Evolutionary conservation across 2,329 filamentous ascomycete species (phyloP).

Genomic region (Aureobasidium sp.): DNA sequence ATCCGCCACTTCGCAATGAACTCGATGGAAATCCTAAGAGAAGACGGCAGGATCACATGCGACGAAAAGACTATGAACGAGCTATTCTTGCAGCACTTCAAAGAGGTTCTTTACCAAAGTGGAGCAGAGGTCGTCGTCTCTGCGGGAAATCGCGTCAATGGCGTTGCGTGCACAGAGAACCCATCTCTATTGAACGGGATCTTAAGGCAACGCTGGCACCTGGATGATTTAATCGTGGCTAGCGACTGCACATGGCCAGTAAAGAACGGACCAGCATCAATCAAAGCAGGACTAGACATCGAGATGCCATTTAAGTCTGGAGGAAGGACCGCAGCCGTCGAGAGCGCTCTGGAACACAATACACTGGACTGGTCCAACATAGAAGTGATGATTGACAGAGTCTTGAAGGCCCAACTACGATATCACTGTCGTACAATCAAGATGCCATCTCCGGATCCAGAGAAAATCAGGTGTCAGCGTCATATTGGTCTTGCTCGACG

Average conservation of each 20-base stretch:
- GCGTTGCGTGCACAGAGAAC: conserved; percentile 26
- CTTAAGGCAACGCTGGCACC: conserved; percentile 25
- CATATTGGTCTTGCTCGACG: conserved; percentile 25
- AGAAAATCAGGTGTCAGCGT: conserved; percentile 22
- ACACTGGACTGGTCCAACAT: conserved; percentile 8
- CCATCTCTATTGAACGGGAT: conserved; percentile 23
- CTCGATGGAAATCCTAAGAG: conserved; percentile 36
- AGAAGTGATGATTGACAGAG: not conserved
- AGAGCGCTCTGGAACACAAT: conserved; percentile 10
- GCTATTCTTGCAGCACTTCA: conserved; percentile 30
- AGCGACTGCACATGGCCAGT: conserved; percentile 26
- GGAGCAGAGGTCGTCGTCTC: conserved; percentile 24
- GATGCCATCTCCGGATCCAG: conserved; percentile 4
- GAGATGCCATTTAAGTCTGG: conserved; percentile 24
- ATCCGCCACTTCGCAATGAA: conserved; percentile 36
- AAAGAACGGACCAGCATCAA: conserved; percentile 23
- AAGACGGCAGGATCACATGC: conserved; percentile 31
- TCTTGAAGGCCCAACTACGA: conserved; percentile 1
- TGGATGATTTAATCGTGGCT: conserved; percentile 24
- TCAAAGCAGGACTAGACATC: conserved; percentile 26
- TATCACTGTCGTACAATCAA: conserved; percentile 6
- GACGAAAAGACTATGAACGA: conserved; percentile 33
- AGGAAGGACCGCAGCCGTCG: conserved; percentile 17
- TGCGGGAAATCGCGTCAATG: conserved; percentile 26
- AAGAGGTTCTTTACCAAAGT: conserved; percentile 21